These are phyloP conservation scores for Bipolaris oryzae DNA, from an alignment of 2,329 filamentous ascomycete species.

Conservation along the genomic window DNA sequence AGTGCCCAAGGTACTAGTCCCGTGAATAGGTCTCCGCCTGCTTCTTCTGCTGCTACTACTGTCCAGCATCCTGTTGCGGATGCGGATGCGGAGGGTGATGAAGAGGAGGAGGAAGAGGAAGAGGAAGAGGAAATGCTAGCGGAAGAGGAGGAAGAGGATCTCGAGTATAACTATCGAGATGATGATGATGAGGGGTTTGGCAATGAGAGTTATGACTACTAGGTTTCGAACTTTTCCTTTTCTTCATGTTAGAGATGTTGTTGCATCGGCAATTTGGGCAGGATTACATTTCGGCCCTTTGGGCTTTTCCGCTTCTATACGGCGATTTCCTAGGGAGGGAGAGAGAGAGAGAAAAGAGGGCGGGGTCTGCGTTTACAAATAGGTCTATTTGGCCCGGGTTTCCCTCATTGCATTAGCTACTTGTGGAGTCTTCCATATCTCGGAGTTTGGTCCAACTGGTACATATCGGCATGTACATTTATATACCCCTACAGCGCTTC, in stretches of 20 bases:
- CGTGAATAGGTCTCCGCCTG: constrained; percentile 11
- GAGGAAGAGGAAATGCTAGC: constrained; percentile 42
- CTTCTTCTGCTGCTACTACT: constrained; percentile 14
- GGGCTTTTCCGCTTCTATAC: no score
- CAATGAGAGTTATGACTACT: constrained; percentile 47
- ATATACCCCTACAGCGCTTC: not conserved
- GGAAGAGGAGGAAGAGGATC: constrained; percentile 50
- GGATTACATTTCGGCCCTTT: not conserved
- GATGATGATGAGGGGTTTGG: constrained; percentile 52
- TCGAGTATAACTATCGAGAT: constrained; percentile 48
- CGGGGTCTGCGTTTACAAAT: no score
- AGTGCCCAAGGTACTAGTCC: constrained; percentile 3
- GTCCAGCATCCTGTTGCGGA: constrained; percentile 5
- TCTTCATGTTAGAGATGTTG: not conserved
- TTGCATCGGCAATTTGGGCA: not conserved
- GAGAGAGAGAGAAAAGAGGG: no score
- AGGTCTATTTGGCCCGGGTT: no score
- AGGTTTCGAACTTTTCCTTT: not conserved
- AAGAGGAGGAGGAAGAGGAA: constrained; percentile 28
- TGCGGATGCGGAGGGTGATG: constrained; percentile 26
- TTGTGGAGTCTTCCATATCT: no score
- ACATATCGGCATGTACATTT: not conserved
- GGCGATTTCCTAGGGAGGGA: no score
- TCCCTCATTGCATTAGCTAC: no score
- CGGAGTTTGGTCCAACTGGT: not conserved